Evolutionary conservation across 1,284 basidiomycete species (phyloP).

Genomic region (Naganishia cerealis): DNA sequence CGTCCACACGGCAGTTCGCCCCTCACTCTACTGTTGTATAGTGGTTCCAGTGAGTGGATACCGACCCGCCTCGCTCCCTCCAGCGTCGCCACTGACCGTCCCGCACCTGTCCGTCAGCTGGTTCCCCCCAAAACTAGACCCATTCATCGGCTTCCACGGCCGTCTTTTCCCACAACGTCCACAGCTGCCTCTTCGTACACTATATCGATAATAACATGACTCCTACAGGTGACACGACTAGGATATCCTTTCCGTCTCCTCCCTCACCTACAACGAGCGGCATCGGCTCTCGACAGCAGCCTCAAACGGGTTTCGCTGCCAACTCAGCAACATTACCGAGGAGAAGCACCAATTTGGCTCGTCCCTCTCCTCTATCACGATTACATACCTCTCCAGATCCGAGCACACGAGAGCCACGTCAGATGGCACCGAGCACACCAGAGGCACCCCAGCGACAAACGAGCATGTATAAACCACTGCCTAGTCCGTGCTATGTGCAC

Average conservation of each 20-base stretch:
- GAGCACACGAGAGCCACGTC: not conserved
- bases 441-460: slow-evolving; percentile 1
- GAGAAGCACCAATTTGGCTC: slow-evolving; percentile 18
- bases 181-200: slow-evolving; percentile 2
- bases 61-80: too few species aligned
- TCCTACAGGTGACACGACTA: slow-evolving; percentile 4
- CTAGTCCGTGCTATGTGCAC: slow-evolving; percentile 54
- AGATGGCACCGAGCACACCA: not conserved
- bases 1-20: too few species aligned
- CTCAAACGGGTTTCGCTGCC: not conserved
- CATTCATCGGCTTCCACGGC: slow-evolving; percentile 7
- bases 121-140: not conserved
- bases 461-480: slow-evolving; percentile 12
- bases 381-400: slow-evolving; percentile 26
- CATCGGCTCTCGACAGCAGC: not conserved
- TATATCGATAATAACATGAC: slow-evolving; percentile 7
- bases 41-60: too few species aligned
- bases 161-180: not conserved
- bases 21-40: too few species aligned
- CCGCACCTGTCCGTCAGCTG: slow-evolving; percentile 1
- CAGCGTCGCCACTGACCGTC: too few species aligned
- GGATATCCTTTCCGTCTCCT: slow-evolving; percentile 5
- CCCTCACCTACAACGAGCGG: not conserved
- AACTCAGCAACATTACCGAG: slow-evolving; percentile 12
- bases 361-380: slow-evolving; percentile 29